These are phyloP conservation scores for Ophiocordyceps camponoti-saundersi DNA, from an alignment of 2,329 filamentous ascomycete genomes.

Conservation along the genomic window DNA sequence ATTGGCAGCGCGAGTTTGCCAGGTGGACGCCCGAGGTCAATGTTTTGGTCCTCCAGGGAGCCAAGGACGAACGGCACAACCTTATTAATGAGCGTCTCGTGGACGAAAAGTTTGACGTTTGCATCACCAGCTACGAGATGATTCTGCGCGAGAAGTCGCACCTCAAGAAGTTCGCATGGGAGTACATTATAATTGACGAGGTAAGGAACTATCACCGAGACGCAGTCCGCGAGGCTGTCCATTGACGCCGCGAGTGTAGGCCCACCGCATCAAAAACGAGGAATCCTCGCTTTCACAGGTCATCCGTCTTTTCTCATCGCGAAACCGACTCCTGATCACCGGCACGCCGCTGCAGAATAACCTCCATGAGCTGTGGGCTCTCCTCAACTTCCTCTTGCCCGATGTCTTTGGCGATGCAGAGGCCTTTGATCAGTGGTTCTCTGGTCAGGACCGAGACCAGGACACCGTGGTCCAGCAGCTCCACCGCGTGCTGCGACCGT, in stretches of 20 bases:
- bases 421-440: conserved; percentile 98
- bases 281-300: conserved; percentile 94
- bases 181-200: conserved; percentile 98
- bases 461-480: conserved; percentile 93
- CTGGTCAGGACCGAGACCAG: conserved; percentile 73
- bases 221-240: not conserved
- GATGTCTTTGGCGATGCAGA: conserved; percentile 96
- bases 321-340: conserved; percentile 88
- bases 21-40: conserved; percentile 94
- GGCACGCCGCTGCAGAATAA: conserved; percentile 97
- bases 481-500: conserved; percentile 81
- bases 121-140: conserved; percentile 98
- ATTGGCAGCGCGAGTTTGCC: conserved; percentile 91
- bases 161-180: conserved; percentile 95
- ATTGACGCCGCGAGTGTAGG: conserved; percentile 13
- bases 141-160: conserved; percentile 88
- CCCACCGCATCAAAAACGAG: conserved; percentile 98
- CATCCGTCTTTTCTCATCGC: conserved; percentile 87
- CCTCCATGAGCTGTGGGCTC: conserved; percentile 89
- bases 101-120: conserved; percentile 92
- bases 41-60: conserved; percentile 82
- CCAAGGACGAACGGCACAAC: conserved; percentile 78
- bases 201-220: conserved; percentile 6
- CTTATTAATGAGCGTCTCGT: conserved; percentile 85
- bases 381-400: conserved; percentile 93